Evolutionary conservation across 192 early-diverging fungal genomes (phyloP).

Genomic region (Backusella tuberculispora): DNA sequence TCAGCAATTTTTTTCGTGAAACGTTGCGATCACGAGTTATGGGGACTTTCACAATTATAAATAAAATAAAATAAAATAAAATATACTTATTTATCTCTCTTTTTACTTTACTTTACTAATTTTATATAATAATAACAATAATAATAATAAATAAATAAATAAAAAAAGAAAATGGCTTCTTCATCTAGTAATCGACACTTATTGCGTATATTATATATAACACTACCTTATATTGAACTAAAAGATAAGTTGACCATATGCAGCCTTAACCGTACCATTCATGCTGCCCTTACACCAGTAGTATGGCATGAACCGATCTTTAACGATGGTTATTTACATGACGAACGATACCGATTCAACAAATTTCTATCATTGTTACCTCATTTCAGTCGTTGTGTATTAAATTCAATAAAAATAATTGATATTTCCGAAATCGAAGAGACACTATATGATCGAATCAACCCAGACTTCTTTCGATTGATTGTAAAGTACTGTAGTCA

Average conservation of each 20-base stretch:
- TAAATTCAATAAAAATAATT: neutral
- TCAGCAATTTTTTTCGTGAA: neutral
- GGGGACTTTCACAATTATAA: conserved; percentile 3
- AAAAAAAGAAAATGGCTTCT: neutral
- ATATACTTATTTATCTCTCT: neutral
- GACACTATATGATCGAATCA: neutral
- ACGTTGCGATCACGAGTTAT: conserved; percentile 10
- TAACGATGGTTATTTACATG: neutral
- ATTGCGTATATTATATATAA: neutral
- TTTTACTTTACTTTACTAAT: neutral
- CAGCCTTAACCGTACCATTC: neutral
- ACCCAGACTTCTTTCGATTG: conserved; percentile 2
- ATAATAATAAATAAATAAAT: too few relatives aligned
- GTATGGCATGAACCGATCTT: conserved; percentile 8
- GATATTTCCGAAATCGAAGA: conserved; percentile 4
- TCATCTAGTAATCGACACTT: neutral
- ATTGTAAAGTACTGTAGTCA: conserved; percentile 2
- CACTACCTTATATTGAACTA: neutral
- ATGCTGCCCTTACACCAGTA: neutral
- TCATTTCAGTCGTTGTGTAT: neutral
- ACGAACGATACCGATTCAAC: conserved; percentile 7
- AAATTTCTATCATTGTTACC: neutral
- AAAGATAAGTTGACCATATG: neutral
- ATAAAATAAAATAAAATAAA: neutral
- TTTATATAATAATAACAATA: neutral